A percentile compares a stretch with the other conserved stretches of the same genome.
These are phyloP conservation scores for Talaromyces sp. DNA, from an alignment of 2,329 filamentous ascomycete genomes.

Conservation along the genomic window DNA sequence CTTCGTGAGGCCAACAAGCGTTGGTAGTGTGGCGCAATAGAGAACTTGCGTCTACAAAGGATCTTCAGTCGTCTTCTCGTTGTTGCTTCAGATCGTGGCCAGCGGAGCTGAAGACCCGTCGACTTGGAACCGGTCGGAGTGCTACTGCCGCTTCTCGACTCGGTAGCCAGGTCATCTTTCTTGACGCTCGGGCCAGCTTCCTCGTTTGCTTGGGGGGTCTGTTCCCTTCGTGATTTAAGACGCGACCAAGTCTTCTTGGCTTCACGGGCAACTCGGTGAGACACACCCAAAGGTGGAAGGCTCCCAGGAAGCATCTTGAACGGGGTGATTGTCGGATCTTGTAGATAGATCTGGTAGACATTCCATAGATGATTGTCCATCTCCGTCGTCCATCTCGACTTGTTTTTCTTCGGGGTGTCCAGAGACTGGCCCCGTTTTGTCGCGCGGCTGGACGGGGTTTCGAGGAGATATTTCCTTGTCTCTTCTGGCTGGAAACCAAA, in stretches of 20 bases:
- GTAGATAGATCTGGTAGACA: slow-evolving; percentile 60
- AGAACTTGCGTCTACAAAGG: slow-evolving; percentile 56
- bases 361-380: slow-evolving; percentile 64
- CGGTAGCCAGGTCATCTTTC: slow-evolving; percentile 33
- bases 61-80: slow-evolving; percentile 54
- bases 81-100: slow-evolving; percentile 53
- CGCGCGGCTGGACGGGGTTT: slow-evolving; percentile 31
- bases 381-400: slow-evolving; percentile 50
- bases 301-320: slow-evolving; percentile 62
- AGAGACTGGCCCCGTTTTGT: slow-evolving; percentile 22
- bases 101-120: slow-evolving; percentile 34
- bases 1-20: slow-evolving; percentile 55
- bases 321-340: slow-evolving; percentile 59
- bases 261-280: slow-evolving; percentile 56
- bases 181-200: background rate
- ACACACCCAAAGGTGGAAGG: slow-evolving; percentile 58
- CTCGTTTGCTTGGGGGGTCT: background rate
- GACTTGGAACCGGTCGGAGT: slow-evolving; percentile 38
- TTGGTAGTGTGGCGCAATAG: slow-evolving; percentile 59
- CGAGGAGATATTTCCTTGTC: slow-evolving; percentile 30
- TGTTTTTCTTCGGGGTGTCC: slow-evolving; percentile 18
- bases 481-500: slow-evolving; percentile 42
- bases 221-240: slow-evolving; percentile 29
- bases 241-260: slow-evolving; percentile 57
- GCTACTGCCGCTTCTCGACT: slow-evolving; percentile 42